A percentile compares a stretch with the other conserved stretches of the same genome.
phyloP scores from a whole-genome alignment of 345 rosid genomes.

The Corymbia maculata region DNA sequence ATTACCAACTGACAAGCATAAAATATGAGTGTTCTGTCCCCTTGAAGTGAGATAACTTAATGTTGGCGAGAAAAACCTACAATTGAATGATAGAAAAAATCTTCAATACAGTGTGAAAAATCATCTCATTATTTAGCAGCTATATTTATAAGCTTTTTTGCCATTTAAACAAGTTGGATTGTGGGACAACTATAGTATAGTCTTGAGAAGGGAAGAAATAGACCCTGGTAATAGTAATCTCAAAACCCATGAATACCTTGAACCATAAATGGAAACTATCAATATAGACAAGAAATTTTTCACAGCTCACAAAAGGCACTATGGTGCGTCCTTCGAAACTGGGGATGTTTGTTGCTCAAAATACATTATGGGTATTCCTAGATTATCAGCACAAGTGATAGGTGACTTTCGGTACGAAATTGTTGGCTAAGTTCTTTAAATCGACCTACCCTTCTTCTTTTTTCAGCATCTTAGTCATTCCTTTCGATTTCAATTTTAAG shows the following conservation, averaged over 20 bases:
- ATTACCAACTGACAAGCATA: slow-evolving; percentile 78
- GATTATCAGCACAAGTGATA: too few species aligned
- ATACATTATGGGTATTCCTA: not conserved
- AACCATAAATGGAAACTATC: not conserved
- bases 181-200: not conserved
- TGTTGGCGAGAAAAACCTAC: slow-evolving; percentile 91
- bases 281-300: not conserved
- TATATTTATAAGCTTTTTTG: not conserved
- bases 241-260: not conserved
- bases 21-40: slow-evolving; percentile 53
- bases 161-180: not conserved
- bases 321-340: not conserved
- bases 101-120: not conserved
- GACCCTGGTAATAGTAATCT: not conserved
- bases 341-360: not conserved
- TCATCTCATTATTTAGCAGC: not conserved
- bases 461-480: too few species aligned
- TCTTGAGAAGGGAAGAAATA: not conserved
- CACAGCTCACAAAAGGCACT: not conserved
- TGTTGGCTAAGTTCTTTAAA: too few species aligned
- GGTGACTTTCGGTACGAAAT: too few species aligned
- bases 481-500: too few species aligned
- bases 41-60: slow-evolving; percentile 57
- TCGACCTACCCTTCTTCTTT: too few species aligned
- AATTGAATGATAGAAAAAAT: not conserved